Base-by-base conservation (phyloP, 768 basidiomycete species). In the Amanita molliuscula region DNA sequence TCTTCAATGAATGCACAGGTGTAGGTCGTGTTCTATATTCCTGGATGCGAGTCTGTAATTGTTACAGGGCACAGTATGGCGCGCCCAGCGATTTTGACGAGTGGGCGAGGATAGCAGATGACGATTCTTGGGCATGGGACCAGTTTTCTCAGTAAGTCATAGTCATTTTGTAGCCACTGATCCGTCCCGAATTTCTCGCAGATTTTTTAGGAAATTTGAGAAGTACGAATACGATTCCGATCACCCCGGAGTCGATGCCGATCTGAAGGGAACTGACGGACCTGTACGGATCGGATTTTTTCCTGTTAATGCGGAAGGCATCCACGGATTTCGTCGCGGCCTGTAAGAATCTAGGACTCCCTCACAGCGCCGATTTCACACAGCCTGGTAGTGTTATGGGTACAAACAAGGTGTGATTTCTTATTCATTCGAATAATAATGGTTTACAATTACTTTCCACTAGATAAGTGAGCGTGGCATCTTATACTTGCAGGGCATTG, bases 141-240 rank as follows among this genome's bases (percentile, higher is more conserved):
- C 71, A 77, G 44, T 66, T 87, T 49, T 63, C 67, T 44, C 57
- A 65, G 80, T 78, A 54, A 34, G 61, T 54, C 15, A 26, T 13
- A n/a, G 16, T 29, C 33, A 11, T 31, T 18, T 10, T 70, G 31
- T 11, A 18, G 26, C 2, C 25, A 41, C 26, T 49, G 10, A 46
- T 25, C 53, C 25, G 52, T n/a, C 26, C 26, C 8, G 10, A 15
- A 16, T 25, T 5, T 18, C 16, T 15, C 37, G 33, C 51, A 85
- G 82, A 33, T 87, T 84, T 56, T 80, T 87, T 57, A 69, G 60
- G 31, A 87, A 83, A 60, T 84, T 86, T 38, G 84, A 88, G 60
- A 70, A 65, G 15, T 84, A 72, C 55, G 65, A 65, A 36, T 75
- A 77, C 3, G 69, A 79, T 53, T 63, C 72, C 0, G 58, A 67